These are phyloP conservation scores for Cenchrus fungigraminus DNA, from an alignment of 176 grass and related monocot genomes.

Conservation along the genomic window DNA sequence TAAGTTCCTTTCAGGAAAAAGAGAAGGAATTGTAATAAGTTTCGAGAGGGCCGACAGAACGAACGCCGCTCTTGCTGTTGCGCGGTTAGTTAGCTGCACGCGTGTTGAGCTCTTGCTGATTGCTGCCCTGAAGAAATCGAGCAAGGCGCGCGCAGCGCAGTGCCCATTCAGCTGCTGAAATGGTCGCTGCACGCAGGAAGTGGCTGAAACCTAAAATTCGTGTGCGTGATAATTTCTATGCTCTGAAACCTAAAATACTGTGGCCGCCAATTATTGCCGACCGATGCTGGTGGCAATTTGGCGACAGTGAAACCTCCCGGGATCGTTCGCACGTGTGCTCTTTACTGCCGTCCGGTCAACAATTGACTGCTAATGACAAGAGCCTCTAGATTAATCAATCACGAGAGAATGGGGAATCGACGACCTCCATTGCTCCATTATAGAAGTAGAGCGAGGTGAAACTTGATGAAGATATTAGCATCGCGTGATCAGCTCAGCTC, in stretches of 20 bases:
- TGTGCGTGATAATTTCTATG: not conserved
- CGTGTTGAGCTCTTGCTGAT: not conserved
- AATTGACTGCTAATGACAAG: not conserved
- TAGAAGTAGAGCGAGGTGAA: not conserved
- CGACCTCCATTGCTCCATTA: not conserved
- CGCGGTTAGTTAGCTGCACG: not conserved
- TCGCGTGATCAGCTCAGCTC: not conserved
- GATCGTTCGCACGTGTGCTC: conserved; percentile 37
- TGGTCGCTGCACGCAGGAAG: not conserved
- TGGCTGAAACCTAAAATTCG: not conserved
- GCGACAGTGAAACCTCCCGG: conserved; percentile 1
- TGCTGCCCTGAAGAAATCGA: not conserved
- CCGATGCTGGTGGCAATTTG: not conserved
- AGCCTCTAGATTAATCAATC: not conserved
- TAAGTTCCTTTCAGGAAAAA: not conserved
- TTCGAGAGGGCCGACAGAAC: not conserved
- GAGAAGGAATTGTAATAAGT: not conserved
- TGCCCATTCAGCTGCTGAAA: not conserved
- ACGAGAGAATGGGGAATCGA: not conserved
- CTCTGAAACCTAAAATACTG: not conserved
- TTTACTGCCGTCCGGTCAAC: conserved; percentile 1
- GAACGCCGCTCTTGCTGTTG: conserved; percentile 25
- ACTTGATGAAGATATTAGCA: not conserved
- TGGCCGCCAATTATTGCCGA: not conserved
- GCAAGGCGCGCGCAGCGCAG: not conserved